Evolutionary conservation across 805 yeast species (phyloP).

Genomic region (Metschnikowia lochheadii): DNA sequence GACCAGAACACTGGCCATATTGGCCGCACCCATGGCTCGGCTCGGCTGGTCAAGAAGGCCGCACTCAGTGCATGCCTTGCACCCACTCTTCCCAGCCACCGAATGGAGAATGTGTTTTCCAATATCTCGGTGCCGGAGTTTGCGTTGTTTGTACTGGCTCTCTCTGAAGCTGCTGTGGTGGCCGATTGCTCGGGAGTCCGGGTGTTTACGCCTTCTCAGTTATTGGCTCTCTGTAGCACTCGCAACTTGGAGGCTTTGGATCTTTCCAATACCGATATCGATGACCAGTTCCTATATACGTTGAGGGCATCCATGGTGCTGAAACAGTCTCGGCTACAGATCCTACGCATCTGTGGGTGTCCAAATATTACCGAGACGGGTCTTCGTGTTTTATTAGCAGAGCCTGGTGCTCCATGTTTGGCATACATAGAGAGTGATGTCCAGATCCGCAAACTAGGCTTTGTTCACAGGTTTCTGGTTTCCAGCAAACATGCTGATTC

Average conservation of each 20-base stretch:
- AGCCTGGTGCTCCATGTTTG: constrained; percentile 5
- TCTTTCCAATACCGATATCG: constrained; percentile 26
- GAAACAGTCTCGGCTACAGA: constrained; percentile 19
- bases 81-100: constrained; percentile 21
- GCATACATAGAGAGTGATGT: constrained; percentile 15
- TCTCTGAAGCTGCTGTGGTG: constrained; percentile 18
- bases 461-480: constrained; percentile 3
- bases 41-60: constrained; percentile 4
- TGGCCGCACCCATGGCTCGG: background rate
- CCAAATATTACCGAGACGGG: constrained; percentile 13
- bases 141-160: constrained; percentile 14
- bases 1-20: background rate
- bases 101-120: constrained; percentile 34
- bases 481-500: background rate
- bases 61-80: constrained; percentile 15
- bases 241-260: constrained; percentile 27
- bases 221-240: constrained; percentile 26
- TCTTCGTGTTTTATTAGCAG: constrained; percentile 8
- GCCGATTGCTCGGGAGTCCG: constrained; percentile 25
- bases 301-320: constrained; percentile 18
- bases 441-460: constrained; percentile 2
- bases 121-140: constrained; percentile 26
- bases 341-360: constrained; percentile 25
- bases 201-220: constrained; percentile 18
- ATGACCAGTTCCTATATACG: constrained; percentile 29